phyloP scores from a whole-genome alignment of 176 grass and related monocot species.

The Urochloa ruziziensis region DNA sequence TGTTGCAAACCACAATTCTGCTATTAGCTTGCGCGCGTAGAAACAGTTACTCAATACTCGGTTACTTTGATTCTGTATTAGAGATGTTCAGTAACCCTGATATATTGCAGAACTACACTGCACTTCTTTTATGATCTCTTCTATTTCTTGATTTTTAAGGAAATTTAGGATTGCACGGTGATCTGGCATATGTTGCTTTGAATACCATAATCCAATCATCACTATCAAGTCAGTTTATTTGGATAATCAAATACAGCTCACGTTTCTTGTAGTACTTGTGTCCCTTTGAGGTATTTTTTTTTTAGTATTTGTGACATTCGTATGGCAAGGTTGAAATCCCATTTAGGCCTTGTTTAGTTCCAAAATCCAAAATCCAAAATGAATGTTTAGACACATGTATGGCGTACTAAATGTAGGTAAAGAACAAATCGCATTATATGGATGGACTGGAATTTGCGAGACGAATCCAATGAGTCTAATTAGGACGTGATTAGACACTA shows the following conservation, averaged over 20 bases:
- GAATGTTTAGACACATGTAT: too few relatives aligned
- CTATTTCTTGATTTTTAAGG: background rate
- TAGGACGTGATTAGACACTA: too few relatives aligned
- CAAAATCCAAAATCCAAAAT: too few relatives aligned
- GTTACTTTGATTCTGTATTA: background rate
- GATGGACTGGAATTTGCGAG: too few relatives aligned
- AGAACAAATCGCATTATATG: too few relatives aligned
- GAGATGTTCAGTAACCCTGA: background rate
- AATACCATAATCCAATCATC: background rate
- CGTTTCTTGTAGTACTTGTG: background rate
- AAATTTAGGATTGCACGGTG: background rate
- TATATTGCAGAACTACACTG: background rate
- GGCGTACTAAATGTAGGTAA: too few relatives aligned
- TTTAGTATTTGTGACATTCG: background rate
- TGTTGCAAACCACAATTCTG: background rate
- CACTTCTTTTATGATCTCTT: slow-evolving; percentile 12
- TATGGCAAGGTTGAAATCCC: background rate
- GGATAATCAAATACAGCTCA: background rate
- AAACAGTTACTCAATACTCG: background rate
- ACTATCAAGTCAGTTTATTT: background rate
- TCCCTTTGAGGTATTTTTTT: background rate
- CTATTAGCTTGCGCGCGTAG: background rate
- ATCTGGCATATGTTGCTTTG: background rate
- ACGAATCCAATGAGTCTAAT: too few relatives aligned
- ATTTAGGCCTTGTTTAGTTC: background rate